phyloP scores from a whole-genome alignment of 2,329 filamentous ascomycete species.

The Sarocladium oryzae region DNA sequence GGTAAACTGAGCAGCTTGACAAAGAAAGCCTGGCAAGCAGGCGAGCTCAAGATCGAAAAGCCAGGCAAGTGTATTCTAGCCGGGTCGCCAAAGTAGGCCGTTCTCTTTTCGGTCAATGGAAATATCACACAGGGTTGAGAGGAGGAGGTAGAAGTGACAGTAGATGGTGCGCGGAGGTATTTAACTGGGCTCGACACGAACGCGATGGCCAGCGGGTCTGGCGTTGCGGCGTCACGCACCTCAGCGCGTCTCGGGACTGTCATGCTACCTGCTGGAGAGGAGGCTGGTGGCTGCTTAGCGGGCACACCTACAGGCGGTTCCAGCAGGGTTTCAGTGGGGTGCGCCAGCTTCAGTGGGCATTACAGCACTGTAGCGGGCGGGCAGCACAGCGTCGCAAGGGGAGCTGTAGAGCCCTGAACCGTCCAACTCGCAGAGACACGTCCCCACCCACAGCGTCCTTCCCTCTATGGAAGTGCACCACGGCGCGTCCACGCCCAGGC shows the following conservation, averaged over 20 bases:
- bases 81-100: conserved; percentile 7
- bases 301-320: background rate
- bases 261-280: background rate
- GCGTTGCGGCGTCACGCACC: conserved; percentile 3
- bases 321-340: no score
- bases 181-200: conserved; percentile 9
- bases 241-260: conserved; percentile 6
- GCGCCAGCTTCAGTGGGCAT: background rate
- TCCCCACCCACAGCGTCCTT: conserved; percentile 1
- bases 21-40: background rate
- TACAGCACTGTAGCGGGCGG: background rate
- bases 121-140: conserved; percentile 1
- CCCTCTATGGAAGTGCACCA: background rate
- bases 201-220: conserved; percentile 8
- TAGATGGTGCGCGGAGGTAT: conserved; percentile 7
- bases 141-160: background rate
- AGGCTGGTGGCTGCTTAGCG: conserved; percentile 5
- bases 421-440: conserved; percentile 7
- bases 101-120: background rate
- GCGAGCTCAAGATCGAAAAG: background rate
- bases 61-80: background rate
- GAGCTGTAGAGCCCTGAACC: no score
- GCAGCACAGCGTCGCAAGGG: background rate
- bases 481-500: background rate
- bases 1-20: background rate